A percentile compares a stretch with the other conserved stretches of the same genome.
These are phyloP conservation scores for Fusarium redolens DNA, from an alignment of 2,329 filamentous ascomycete genomes.

Conservation along the genomic window DNA sequence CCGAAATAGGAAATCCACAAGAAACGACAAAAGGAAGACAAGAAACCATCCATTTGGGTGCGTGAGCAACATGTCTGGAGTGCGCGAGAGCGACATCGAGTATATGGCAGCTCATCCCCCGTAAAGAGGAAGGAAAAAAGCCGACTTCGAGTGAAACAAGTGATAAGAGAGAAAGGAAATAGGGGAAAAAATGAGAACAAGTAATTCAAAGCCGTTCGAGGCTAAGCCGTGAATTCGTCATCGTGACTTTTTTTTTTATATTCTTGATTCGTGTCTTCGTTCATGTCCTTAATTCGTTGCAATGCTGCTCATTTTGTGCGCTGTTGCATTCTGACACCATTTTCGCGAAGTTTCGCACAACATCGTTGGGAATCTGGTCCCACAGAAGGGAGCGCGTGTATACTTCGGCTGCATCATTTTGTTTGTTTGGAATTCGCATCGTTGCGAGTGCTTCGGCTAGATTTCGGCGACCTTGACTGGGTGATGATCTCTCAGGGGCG, in stretches of 20 bases:
- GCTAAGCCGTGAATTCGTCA: constrained; percentile 46
- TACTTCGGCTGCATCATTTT: constrained; percentile 80
- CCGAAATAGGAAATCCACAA: constrained; percentile 47
- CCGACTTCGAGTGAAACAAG: constrained; percentile 39
- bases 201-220: constrained; percentile 34
- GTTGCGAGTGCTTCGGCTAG: constrained; percentile 83
- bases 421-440: constrained; percentile 78
- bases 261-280: constrained; percentile 46
- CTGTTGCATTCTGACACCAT: constrained; percentile 83
- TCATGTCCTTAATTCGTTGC: constrained; percentile 57
- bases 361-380: constrained; percentile 92
- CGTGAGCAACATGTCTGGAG: constrained; percentile 63
- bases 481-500: constrained; percentile 61
- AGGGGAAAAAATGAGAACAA: constrained; percentile 15
- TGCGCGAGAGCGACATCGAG: constrained; percentile 50
- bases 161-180: constrained; percentile 28
- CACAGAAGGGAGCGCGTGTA: constrained; percentile 93
- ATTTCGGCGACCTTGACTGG: constrained; percentile 75
- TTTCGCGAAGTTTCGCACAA: constrained; percentile 91
- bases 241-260: constrained; percentile 49
- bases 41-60: constrained; percentile 54
- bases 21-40: constrained; percentile 48
- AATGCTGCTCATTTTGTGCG: constrained; percentile 56
- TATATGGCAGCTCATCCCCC: constrained; percentile 46
- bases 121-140: constrained; percentile 39